Evolutionary conservation across 768 basidiomycete species (phyloP), one percentile per base, ranked within the genome.

Genomic region (Mycena chlorophos): DNA sequence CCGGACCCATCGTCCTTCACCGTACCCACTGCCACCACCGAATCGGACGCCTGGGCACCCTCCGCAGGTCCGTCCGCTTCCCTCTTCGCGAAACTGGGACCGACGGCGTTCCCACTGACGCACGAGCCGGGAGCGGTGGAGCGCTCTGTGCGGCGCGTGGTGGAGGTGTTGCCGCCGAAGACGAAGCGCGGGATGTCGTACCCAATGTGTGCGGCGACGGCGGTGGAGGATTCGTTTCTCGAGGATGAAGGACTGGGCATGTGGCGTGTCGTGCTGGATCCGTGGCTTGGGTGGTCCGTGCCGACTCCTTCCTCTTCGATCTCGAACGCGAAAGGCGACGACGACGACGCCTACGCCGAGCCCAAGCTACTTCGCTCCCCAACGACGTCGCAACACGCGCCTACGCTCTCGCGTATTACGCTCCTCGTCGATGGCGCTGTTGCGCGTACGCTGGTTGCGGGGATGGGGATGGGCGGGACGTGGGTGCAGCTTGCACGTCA

Each of bases 401-500:
- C 78, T 12, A 66, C 68, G 53, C 73, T 69, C 55, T 83, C 87
- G 53, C 75, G 69, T 48, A 83, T 88, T 65, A 74, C 71, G 1
- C 70, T 88, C 13, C 74, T 85, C 28, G 68, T 87, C 6, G 71
- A 75, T 20, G 75, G 78, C 3, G 66, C 69, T 12, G 65, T 74
- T 0, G 71, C 73, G 14, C 71, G 80, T 29, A 68, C 66, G 37
- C 58, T 86, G 34, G 50, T 58, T 2, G 67, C 74, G 10, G 84
- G 85, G 8, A 78, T 87, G 74, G 85, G 84, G 3, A 58, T 88
- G 20, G 75, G 73, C 2, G 86, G 80, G 12, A 76, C 78, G 51
- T 88, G 80, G 78, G 76, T 86, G 13, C 83, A 88, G 71, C 74
- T 87, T 17, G 78, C 69, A 29, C 77, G 78, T n/a, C n/a, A n/a